phyloP scores from a whole-genome alignment of 2,329 filamentous ascomycete species.

The Leptosphaerulina australis region DNA sequence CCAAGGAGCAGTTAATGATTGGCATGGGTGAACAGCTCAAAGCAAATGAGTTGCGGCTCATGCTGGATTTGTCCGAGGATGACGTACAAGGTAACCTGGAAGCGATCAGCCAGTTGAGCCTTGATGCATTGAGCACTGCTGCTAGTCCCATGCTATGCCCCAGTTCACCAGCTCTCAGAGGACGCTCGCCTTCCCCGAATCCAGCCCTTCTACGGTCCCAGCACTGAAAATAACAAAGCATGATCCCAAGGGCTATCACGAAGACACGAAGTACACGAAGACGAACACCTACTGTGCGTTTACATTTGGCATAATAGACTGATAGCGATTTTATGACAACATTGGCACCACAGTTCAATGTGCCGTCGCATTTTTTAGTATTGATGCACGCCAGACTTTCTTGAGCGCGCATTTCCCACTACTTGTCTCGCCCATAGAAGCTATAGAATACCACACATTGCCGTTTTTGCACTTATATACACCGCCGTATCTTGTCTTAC shows the following conservation, averaged over 20 bases:
- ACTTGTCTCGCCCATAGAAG: neutral
- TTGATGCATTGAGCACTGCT: constrained; percentile 45
- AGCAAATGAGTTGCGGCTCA: constrained; percentile 45
- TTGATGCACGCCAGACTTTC: neutral
- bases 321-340: neutral
- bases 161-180: constrained; percentile 44
- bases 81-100: constrained; percentile 45
- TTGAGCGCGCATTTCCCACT: neutral
- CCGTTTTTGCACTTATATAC: too few species aligned
- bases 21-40: constrained; percentile 43
- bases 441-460: constrained; percentile 7
- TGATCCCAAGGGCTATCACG: neutral
- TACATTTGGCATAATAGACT: constrained; percentile 8
- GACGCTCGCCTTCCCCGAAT: constrained; percentile 43
- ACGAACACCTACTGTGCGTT: neutral
- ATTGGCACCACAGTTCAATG: neutral
- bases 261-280: constrained; percentile 13
- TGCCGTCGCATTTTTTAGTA: neutral
- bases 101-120: constrained; percentile 46
- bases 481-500: too few species aligned
- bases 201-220: constrained; percentile 32
- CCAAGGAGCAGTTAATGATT: constrained; percentile 46
- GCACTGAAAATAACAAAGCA: neutral
- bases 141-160: constrained; percentile 46
- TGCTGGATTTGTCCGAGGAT: constrained; percentile 46